Conservation (phyloP, 768 basidiomycete genomes). For the Boletus barrowsii region DNA sequence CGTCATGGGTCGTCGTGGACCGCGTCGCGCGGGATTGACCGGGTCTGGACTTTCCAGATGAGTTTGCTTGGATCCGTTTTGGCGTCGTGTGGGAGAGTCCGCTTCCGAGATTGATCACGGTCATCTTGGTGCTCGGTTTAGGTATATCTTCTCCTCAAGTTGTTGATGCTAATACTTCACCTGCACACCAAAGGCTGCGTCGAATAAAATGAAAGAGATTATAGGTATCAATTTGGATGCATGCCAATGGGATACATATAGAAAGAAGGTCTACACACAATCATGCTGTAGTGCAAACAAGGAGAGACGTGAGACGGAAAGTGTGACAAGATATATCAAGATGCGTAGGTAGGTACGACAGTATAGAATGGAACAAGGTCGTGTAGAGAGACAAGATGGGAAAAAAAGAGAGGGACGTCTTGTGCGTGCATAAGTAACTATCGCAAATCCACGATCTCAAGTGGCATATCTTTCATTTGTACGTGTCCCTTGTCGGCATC, state of each 20-base stretch:
- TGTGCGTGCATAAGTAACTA: constrained; percentile 1
- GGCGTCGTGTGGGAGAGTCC: no score
- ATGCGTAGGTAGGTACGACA: no score
- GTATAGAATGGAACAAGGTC: not conserved
- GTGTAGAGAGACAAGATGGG: not conserved
- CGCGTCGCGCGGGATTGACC: no score
- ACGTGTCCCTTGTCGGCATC: constrained; percentile 88
- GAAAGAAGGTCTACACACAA: not conserved
- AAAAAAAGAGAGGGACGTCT: not conserved
- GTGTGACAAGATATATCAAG: no score
- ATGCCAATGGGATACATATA: constrained; percentile 7
- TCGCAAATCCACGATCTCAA: constrained; percentile 87
- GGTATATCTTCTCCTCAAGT: no score
- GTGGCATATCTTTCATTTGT: constrained; percentile 62
- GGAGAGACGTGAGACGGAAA: not conserved
- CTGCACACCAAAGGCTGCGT: not conserved
- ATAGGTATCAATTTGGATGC: not conserved
- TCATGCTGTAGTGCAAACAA: not conserved
- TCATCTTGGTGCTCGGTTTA: no score
- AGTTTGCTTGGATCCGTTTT: no score
- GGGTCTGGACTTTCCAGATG: no score
- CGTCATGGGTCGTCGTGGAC: no score
- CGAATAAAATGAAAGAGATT: not conserved
- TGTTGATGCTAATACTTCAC: not conserved
- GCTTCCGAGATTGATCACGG: no score